These are phyloP conservation scores for Phytophthora europaea DNA, from an alignment of 352 stramenopile species.

Conservation along the genomic window DNA sequence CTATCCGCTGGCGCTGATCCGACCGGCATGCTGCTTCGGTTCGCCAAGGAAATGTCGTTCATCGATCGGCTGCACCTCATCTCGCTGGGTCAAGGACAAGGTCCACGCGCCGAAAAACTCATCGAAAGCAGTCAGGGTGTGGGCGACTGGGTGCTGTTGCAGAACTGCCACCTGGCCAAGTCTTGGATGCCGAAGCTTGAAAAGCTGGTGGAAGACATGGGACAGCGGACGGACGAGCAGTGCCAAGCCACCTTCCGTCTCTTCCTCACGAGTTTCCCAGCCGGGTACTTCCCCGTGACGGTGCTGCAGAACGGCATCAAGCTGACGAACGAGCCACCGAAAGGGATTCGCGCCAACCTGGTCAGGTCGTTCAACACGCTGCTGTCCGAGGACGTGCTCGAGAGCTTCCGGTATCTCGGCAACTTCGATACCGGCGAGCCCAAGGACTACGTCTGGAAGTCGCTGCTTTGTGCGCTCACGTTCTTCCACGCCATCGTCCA, in stretches of 20 bases:
- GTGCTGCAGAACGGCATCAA: slow-evolving; percentile 95
- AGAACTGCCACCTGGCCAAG: slow-evolving; percentile 96
- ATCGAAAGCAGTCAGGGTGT: slow-evolving; percentile 86
- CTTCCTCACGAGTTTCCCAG: slow-evolving; percentile 94
- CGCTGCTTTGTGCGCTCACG: slow-evolving; percentile 88
- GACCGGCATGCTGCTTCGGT: slow-evolving; percentile 94
- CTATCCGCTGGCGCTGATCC: slow-evolving; percentile 93
- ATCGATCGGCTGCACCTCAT: slow-evolving; percentile 92
- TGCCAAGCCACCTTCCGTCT: slow-evolving; percentile 87
- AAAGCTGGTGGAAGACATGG: slow-evolving; percentile 91
- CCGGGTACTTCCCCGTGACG: slow-evolving; percentile 93
- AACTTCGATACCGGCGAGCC: slow-evolving; percentile 68
- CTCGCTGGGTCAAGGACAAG: slow-evolving; percentile 94
- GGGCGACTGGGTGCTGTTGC: slow-evolving; percentile 95
- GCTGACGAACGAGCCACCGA: slow-evolving; percentile 94
- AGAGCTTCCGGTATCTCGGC: slow-evolving; percentile 62
- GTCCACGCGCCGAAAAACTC: slow-evolving; percentile 90
- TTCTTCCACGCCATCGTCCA: slow-evolving; percentile 97
- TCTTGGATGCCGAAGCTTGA: slow-evolving; percentile 95
- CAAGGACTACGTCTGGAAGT: slow-evolving; percentile 89
- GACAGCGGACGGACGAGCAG: slow-evolving; percentile 62
- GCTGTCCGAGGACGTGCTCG: slow-evolving; percentile 78
- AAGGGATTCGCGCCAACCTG: slow-evolving; percentile 92
- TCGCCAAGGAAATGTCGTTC: slow-evolving; percentile 92
- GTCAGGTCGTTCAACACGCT: slow-evolving; percentile 91